Conservation (phyloP, 176 grass and related monocot species). For the Dendrocalamus sinicus region DNA sequence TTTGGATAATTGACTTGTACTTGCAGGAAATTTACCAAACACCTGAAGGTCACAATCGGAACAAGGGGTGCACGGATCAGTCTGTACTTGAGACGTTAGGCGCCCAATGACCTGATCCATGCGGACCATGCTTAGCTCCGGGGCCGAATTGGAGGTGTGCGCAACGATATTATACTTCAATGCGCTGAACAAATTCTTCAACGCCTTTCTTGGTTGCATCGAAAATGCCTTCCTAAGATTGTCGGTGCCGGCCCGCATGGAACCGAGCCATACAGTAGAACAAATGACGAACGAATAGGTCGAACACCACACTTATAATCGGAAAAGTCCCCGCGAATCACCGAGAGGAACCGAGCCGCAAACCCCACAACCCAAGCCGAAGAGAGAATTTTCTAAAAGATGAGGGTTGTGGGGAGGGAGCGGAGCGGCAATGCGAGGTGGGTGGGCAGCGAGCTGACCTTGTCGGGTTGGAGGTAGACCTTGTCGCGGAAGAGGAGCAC, state of each 20-base stretch:
- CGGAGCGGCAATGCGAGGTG: constrained; percentile 23
- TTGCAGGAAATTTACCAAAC: constrained; percentile 26
- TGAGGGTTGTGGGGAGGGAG: not conserved
- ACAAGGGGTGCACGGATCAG: not conserved
- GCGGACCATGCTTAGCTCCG: not conserved
- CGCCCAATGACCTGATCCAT: not conserved
- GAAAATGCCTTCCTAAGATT: constrained; percentile 6
- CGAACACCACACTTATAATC: not conserved
- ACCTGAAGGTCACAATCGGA: constrained; percentile 4
- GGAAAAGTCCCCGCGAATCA: not conserved
- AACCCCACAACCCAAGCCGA: not conserved
- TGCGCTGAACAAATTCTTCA: not conserved
- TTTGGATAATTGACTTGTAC: not conserved
- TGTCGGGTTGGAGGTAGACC: constrained; percentile 90
- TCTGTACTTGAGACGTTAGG: constrained; percentile 12
- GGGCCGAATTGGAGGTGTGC: not conserved
- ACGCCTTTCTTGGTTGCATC: constrained; percentile 8
- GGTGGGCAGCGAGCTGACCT: constrained; percentile 51
- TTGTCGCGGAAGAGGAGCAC: constrained; percentile 89
- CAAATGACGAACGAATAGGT: not conserved
- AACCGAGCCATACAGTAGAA: not conserved
- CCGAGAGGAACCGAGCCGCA: not conserved
- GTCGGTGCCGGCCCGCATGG: not conserved
- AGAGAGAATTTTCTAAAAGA: not conserved
- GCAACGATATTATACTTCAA: too few species aligned